These are phyloP conservation scores for Silene noctiflora DNA, from an alignment of 179 eudicot species.

Conservation along the genomic window DNA sequence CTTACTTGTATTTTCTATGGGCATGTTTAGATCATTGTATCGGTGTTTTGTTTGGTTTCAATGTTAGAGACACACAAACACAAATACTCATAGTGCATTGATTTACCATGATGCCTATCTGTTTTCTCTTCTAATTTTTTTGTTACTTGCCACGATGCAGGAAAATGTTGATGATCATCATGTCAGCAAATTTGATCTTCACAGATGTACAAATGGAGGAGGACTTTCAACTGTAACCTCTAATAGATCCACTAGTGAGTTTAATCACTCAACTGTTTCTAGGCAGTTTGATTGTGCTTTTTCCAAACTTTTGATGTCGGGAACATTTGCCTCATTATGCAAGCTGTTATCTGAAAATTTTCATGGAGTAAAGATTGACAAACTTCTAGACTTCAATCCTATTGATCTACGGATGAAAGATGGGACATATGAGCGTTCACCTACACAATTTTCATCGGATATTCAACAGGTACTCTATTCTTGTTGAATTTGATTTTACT, in stretches of 20 bases:
- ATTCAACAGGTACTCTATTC: constrained; percentile 61
- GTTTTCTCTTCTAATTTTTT: neutral
- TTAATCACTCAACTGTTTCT: constrained; percentile 34
- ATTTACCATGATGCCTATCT: neutral
- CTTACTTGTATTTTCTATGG: neutral
- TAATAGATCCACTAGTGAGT: constrained; percentile 41
- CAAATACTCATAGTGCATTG: neutral
- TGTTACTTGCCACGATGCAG: constrained; percentile 27
- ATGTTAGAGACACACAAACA: neutral
- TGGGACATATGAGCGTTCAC: constrained; percentile 64
- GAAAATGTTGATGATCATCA: constrained; percentile 31
- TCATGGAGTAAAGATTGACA: constrained; percentile 55
- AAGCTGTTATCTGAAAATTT: constrained; percentile 61
- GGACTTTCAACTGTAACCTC: constrained; percentile 29
- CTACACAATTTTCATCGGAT: constrained; percentile 64
- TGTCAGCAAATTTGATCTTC: constrained; percentile 36
- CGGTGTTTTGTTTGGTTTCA: neutral
- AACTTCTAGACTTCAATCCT: constrained; percentile 48
- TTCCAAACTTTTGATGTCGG: constrained; percentile 53
- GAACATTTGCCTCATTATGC: constrained; percentile 63
- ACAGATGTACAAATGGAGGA: constrained; percentile 34
- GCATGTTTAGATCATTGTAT: neutral
- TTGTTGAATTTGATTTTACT: constrained; percentile 7
- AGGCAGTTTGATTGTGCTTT: constrained; percentile 50
- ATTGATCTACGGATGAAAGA: constrained; percentile 62